Evolutionary conservation across 345 rosid species (phyloP).

Genomic region (Combretum micranthum): DNA sequence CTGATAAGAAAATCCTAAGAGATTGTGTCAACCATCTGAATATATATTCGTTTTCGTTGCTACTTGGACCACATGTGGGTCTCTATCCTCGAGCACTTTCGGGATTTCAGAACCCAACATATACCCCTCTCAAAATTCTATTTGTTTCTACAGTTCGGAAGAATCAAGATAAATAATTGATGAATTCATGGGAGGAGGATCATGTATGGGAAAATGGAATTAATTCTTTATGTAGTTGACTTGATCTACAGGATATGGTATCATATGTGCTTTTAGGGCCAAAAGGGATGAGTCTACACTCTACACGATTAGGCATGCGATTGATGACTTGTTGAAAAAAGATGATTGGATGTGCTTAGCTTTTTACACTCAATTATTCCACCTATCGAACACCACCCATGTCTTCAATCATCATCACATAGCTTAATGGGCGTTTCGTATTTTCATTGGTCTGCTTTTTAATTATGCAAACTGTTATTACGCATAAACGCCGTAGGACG

Average conservation of each 20-base stretch:
- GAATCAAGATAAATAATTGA: conserved; percentile 3
- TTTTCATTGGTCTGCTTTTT: no score
- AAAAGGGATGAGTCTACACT: not conserved
- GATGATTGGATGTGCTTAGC: conserved; percentile 2
- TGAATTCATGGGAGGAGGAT: conserved; percentile 2
- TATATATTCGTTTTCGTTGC: no score
- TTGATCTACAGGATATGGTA: not conserved
- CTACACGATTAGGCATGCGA: not conserved
- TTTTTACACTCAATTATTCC: conserved; percentile 5
- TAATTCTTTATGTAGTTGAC: conserved; percentile 10
- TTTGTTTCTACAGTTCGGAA: no score
- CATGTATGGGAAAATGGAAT: conserved; percentile 4
- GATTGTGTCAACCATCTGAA: no score
- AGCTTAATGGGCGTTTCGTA: no score
- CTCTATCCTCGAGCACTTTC: no score
- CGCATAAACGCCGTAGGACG: no score
- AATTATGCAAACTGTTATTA: no score
- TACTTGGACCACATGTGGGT: no score
- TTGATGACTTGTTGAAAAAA: not conserved
- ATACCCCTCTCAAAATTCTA: no score
- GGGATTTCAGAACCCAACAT: no score
- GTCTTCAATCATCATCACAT: not conserved
- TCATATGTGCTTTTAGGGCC: conserved; percentile 1
- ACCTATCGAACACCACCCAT: not conserved
- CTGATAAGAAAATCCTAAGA: no score